Evolutionary conservation across 345 rosid genomes (phyloP), one percentile per base, ranked within the genome.

Genomic region (Ceriops tagal): DNA sequence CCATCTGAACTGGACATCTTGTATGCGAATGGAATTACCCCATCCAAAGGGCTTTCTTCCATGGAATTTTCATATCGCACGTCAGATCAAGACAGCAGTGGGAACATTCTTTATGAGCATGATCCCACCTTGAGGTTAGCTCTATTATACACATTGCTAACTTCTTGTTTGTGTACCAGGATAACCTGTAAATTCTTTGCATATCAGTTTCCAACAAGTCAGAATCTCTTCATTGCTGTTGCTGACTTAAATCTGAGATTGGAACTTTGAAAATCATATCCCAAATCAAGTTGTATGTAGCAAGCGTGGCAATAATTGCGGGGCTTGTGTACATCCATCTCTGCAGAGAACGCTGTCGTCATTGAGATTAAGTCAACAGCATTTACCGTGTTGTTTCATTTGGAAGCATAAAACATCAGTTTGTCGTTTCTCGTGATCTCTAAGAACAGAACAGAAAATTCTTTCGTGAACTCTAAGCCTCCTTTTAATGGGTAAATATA

Each of bases 1-100:
- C 97, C 97, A 55, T 85, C 96, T 28, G 89, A 95, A 24, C 79
- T 82, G 84, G 99, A 95, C 79, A 85, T 91, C 73, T 71, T 95
- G 73, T 87, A 89, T 69, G 85, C 93, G 35, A 93, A 95, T 74
- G 96, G 96, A 70, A 78, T 86, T 18, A 61, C 88, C 30, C 77
- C 90, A 60, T 84, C 89, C 75, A 87, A 83, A 18, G 86, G 96
- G 59, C 88, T 87, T 68, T 87, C 88, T 30, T 77, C 65, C 85
- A 85, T 87, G 82, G 96, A 89, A 21, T 95, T 89, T 84, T 83
- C 92, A 57, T 88, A 83, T 79, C 92, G 92, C 35, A 57, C 61
- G 56, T 30, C 74, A 61, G 8, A 71, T 58, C 71, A 65, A 64
- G 89, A 85, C 26, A 58, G 27, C 46, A 66, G 56, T 34, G 64